Percentiles rank a stretch among this genome's conserved stretches.
These are phyloP conservation scores for Leccinum sublutescens DNA, from an alignment of 768 basidiomycete species.

Conservation along the genomic window DNA sequence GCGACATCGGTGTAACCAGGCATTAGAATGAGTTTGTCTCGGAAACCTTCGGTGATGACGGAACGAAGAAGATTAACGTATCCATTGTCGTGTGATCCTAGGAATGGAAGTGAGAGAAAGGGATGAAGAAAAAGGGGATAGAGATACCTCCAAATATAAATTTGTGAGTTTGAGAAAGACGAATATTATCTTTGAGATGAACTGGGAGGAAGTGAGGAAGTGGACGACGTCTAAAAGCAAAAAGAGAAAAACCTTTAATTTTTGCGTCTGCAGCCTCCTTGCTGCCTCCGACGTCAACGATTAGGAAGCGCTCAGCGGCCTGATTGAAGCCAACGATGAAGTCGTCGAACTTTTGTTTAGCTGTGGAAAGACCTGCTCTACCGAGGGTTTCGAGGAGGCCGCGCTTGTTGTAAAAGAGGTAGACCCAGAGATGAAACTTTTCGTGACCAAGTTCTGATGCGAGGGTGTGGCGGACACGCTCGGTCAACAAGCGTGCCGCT, in stretches of 20 bases:
- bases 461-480: constrained; percentile 27
- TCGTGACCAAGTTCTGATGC: constrained; percentile 22
- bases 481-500: constrained; percentile 50
- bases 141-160: constrained; percentile 63
- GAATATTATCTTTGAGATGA: constrained; percentile 38
- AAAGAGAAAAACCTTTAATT: constrained; percentile 54
- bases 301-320: constrained; percentile 61
- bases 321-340: constrained; percentile 72
- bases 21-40: constrained; percentile 62
- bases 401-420: constrained; percentile 62
- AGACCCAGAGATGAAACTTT: constrained; percentile 54
- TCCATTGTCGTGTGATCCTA: constrained; percentile 74
- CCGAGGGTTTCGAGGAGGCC: constrained; percentile 54
- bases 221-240: neutral
- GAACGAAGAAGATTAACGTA: constrained; percentile 63
- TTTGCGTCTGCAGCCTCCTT: constrained; percentile 79
- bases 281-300: constrained; percentile 66
- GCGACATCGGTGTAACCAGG: constrained; percentile 64
- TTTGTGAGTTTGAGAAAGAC: constrained; percentile 62
- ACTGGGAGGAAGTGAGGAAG: constrained; percentile 29
- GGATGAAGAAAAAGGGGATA: constrained; percentile 4
- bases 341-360: constrained; percentile 51
- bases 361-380: constrained; percentile 33
- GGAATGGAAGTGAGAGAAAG: neutral
- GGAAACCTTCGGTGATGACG: constrained; percentile 62